Evolutionary conservation across 345 rosid species (phyloP).

Genomic region (Lepidium aucheri): DNA sequence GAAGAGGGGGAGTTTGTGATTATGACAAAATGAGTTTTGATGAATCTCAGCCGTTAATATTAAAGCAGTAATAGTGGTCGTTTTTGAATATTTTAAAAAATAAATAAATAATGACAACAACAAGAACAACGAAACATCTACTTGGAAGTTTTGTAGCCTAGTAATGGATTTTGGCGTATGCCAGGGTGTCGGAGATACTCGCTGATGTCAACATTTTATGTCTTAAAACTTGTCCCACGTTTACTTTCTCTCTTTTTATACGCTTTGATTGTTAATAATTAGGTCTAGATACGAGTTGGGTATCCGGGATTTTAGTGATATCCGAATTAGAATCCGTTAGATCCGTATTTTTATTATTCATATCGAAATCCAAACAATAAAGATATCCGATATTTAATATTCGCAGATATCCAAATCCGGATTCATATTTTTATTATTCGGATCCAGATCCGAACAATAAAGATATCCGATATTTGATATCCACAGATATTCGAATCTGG

Average conservation of each 20-base stretch:
- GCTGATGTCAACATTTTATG: conserved; percentile 15
- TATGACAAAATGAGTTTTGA: background rate
- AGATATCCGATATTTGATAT: too few species aligned
- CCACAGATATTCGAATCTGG: too few species aligned
- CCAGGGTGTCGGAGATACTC: conserved; percentile 29
- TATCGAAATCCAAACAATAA: too few species aligned
- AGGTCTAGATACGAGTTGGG: too few species aligned
- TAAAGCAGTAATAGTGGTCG: background rate
- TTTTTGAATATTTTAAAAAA: background rate
- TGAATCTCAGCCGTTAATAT: conserved; percentile 6
- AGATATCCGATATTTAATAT: too few species aligned
- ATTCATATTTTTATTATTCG: too few species aligned
- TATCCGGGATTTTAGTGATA: too few species aligned
- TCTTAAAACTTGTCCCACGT: conserved; percentile 22
- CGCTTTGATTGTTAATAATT: too few species aligned
- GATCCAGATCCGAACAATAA: too few species aligned
- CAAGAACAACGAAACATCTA: background rate
- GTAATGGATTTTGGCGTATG: conserved; percentile 20
- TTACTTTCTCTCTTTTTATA: background rate
- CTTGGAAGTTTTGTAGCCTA: conserved; percentile 23
- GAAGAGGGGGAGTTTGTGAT: background rate
- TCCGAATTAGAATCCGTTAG: too few species aligned
- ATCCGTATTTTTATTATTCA: too few species aligned
- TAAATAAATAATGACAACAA: background rate
- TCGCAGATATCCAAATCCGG: too few species aligned